Base-by-base conservation (phyloP, 2,329 filamentous ascomycete genomes). In the Hypoxylon sp. region DNA sequence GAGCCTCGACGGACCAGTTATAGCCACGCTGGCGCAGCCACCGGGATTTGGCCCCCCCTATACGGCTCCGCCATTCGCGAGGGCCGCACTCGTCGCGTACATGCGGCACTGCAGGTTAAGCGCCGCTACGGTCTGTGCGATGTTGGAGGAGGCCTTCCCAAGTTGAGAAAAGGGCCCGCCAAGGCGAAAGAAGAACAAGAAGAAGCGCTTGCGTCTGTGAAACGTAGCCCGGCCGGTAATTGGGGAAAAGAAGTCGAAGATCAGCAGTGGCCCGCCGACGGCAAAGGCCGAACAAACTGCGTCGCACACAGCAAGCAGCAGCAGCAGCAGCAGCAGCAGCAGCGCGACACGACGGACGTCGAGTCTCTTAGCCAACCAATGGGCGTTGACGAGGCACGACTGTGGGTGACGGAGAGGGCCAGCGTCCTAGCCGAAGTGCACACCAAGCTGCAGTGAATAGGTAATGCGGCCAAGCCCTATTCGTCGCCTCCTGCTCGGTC, bases 71-170 rank as follows among this genome's bases (percentile, higher is more conserved):
- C 43, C 24, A 48, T 62, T 56, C 52, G 48, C 38, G 41, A 53
- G 48, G 51, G 33, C 51, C 48, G 52, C 58, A 47, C 47, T 52
- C 47, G n/a, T n/a, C n/a, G 40, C 51, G 59, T 55, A 62, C 60
- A 63, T 63, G 60, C 60, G 56, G 46, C 48, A 52, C 59, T 33
- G 52, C 33, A 55, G 48, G 48, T 63, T 63, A 63, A 63, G 60
- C 60, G 60, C 60, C 60, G 60, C 60, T 57, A 58, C n/a, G 47
- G 47, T 49, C 37, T 55, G 47, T 63, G 53, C 38, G 57, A 58
- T 31, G 52, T 27, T n/a, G n/a, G n/a, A n/a, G n/a, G n/a, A n/a
- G n/a, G n/a, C n/a, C n/a, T n/a, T n/a, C n/a, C 23, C 46, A 26
- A 33, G 26, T 41, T 48, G 53, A 46, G 53, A n/a, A n/a, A n/a